Base-by-base conservation (phyloP, 371 early-diverging fungal genomes). In the Rhizopus arrhizus region DNA sequence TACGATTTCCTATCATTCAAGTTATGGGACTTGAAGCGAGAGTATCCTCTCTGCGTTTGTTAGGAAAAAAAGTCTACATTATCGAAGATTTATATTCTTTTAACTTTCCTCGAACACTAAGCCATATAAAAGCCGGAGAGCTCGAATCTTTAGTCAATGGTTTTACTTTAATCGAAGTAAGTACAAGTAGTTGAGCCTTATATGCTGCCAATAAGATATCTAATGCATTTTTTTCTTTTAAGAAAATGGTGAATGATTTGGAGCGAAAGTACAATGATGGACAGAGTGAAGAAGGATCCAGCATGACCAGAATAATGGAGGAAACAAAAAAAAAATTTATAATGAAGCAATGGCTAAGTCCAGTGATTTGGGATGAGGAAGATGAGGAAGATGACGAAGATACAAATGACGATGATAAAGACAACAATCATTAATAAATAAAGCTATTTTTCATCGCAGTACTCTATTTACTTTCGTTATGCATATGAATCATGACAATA, bases 141-240 rank as follows among this genome's bases (percentile, higher is more conserved):
- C 56, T 62, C 47, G 58, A 52, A 62, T 41, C 45, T 57, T 56
- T 62, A 52, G 55, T 62, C 52, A 62, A 62, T 62, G 63, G 63
- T 52, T 57, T 62, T 50, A 52, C 62, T 48, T 47, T 54, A 40
- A 57, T 62, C 32, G 57, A 62, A 57, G 54, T 41, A 53, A 53
- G 35, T 53, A 40, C 52, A 52, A 31, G 52, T 36, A 52, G 35
- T 12, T 13, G 35, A 52, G 52, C 36, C 13, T 52, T 34, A n/a
- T 34, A 34, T 34, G 15, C 16, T 32, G 15, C 52, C 33, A 52
- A 52, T 52, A 52, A 52, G 35, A 34, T 52, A 52, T 15, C 33
- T 32, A 52, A 36, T 34, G 35, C 35, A 52, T n/a, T 52, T 52
- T 33, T 52, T 34, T 52, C 42, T 52, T 52, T 52, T 4, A 52